Evolutionary conservation across 495 filamentous ascomycete genomes (phyloP).

Genomic region (Penicillium coprophilum): DNA sequence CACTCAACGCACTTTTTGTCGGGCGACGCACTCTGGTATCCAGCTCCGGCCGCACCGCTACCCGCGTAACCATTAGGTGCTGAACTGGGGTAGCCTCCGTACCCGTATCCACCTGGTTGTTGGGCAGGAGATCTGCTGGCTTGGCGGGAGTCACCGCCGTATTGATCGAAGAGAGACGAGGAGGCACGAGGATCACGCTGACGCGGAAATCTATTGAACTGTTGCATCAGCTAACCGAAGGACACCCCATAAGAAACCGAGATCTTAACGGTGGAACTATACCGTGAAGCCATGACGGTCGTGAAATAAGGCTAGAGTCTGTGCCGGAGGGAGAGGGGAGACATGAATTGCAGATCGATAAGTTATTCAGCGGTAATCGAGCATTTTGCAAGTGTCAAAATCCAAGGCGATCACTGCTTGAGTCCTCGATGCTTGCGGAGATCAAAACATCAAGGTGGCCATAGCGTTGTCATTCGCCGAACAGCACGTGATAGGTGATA

Average conservation of each 20-base stretch:
- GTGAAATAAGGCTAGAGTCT: constrained; percentile 10
- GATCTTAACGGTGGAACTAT: constrained; percentile 13
- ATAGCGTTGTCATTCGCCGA: constrained; percentile 21
- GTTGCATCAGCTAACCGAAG: not conserved
- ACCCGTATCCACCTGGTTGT: constrained; percentile 46
- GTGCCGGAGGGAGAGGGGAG: not conserved
- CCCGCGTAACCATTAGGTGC: constrained; percentile 38
- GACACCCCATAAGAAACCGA: constrained; percentile 2
- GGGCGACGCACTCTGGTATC: constrained; percentile 72
- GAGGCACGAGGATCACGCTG: constrained; percentile 83
- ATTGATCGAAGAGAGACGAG: constrained; percentile 82
- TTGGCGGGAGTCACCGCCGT: constrained; percentile 60
- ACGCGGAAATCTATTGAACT: constrained; percentile 53
- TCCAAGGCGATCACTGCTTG: constrained; percentile 2
- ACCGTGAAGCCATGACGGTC: constrained; percentile 34
- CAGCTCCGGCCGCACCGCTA: constrained; percentile 29
- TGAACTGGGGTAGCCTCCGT: constrained; percentile 62
- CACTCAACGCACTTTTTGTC: constrained; percentile 64
- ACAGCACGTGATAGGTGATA: constrained; percentile 32
- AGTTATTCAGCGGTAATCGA: not conserved
- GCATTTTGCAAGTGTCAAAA: constrained; percentile 15
- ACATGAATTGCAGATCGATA: not conserved
- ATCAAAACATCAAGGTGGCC: constrained; percentile 33
- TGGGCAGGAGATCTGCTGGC: constrained; percentile 53
- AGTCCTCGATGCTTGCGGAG: constrained; percentile 24